Conservation (phyloP, 1,284 basidiomycete species). For the Mycosarcoma maydis region DNA sequence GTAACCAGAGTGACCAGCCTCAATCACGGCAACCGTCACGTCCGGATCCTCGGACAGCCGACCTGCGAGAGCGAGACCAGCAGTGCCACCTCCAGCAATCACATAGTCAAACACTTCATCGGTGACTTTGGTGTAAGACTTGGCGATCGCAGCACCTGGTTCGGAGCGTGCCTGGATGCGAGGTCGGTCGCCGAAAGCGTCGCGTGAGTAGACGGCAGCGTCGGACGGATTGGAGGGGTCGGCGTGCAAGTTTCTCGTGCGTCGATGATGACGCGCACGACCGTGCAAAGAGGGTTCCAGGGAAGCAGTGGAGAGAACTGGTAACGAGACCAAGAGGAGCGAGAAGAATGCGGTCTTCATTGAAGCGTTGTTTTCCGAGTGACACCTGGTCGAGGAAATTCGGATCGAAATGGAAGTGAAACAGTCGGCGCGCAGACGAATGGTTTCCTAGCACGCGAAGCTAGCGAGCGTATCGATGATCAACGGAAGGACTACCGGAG, state of each 20-base stretch:
- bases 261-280: slow-evolving; percentile 19
- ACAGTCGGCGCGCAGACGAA: too few species aligned
- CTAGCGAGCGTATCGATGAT: slow-evolving; percentile 9
- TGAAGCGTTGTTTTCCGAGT: not conserved
- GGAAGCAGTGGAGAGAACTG: slow-evolving; percentile 29
- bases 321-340: slow-evolving; percentile 27
- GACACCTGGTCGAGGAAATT: not conserved
- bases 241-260: slow-evolving; percentile 9
- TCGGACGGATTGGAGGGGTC: slow-evolving; percentile 13
- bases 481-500: slow-evolving; percentile 33
- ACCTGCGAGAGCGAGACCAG: slow-evolving; percentile 86
- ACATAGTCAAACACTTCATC: slow-evolving; percentile 73
- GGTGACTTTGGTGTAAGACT: slow-evolving; percentile 23
- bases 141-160: slow-evolving; percentile 34
- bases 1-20: slow-evolving; percentile 70
- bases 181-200: slow-evolving; percentile 11
- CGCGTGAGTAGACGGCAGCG: slow-evolving; percentile 11
- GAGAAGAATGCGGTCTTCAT: slow-evolving; percentile 40
- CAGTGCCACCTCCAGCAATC: slow-evolving; percentile 93
- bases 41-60: slow-evolving; percentile 77
- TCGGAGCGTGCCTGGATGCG: slow-evolving; percentile 19
- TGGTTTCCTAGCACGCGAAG: too few species aligned
- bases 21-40: slow-evolving; percentile 74
- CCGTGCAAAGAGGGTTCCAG: slow-evolving; percentile 14
- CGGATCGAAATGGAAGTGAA: not conserved